phyloP scores from a whole-genome alignment of 2,329 filamentous ascomycete species.

The Colletotrichum lini region DNA sequence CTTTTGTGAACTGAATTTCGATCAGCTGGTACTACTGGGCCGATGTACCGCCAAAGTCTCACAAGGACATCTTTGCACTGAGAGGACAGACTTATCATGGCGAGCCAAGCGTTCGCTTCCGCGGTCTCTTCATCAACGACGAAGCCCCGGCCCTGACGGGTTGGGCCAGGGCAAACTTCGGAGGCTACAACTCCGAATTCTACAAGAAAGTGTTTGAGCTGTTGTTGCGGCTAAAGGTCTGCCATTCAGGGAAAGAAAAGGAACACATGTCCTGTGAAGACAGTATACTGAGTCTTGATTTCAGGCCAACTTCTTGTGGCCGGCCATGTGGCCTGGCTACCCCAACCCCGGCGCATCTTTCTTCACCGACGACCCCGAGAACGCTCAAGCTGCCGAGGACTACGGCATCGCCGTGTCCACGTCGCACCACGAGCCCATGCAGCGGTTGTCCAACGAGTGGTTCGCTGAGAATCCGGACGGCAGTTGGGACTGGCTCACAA shows the following conservation, averaged over 20 bases:
- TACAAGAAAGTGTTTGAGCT: constrained; percentile 76
- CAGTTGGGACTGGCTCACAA: constrained; percentile 73
- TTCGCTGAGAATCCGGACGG: constrained; percentile 58
- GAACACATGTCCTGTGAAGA: neutral
- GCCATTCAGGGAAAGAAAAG: too few relatives aligned
- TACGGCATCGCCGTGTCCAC: constrained; percentile 77
- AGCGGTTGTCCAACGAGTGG: constrained; percentile 68
- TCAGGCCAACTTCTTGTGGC: constrained; percentile 77
- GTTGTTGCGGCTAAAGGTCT: constrained; percentile 65
- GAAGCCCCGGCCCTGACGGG: constrained; percentile 71
- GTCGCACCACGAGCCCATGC: constrained; percentile 77
- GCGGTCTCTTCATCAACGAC: constrained; percentile 75
- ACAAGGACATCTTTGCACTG: constrained; percentile 65
- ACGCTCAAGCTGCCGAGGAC: constrained; percentile 71
- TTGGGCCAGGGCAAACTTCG: constrained; percentile 67
- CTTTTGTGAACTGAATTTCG: neutral
- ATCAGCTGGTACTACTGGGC: constrained; percentile 71
- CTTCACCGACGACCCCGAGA: constrained; percentile 72
- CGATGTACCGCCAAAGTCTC: constrained; percentile 66
- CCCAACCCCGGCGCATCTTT: constrained; percentile 68
- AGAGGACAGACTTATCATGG: constrained; percentile 62
- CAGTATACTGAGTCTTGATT: neutral
- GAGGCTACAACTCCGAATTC: constrained; percentile 69
- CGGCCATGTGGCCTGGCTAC: constrained; percentile 73
- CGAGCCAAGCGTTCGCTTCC: constrained; percentile 70